Evolutionary conservation across 306 rosid genomes (phyloP).

Genomic region (Luffa aegyptiaca): DNA sequence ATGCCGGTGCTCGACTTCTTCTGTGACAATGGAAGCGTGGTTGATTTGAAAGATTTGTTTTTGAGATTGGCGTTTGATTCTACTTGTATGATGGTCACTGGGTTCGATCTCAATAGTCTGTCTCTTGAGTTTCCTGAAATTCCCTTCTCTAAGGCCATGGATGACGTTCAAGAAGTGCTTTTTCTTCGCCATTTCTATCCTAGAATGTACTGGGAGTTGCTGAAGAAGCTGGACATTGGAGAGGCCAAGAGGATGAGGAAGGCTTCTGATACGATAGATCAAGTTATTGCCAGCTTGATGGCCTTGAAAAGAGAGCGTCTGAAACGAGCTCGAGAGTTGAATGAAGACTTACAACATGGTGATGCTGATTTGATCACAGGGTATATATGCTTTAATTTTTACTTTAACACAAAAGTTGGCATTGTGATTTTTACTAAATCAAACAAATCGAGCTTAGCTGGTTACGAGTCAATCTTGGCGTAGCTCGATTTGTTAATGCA

Average conservation of each 20-base stretch:
- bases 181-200: constrained; percentile 22
- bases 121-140: constrained; percentile 23
- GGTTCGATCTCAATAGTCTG: constrained; percentile 28
- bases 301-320: neutral
- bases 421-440: too few species aligned
- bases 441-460: too few species aligned
- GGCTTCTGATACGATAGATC: constrained; percentile 3
- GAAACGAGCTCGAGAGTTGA: neutral
- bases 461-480: too few species aligned
- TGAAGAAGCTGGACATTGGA: constrained; percentile 2
- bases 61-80: constrained; percentile 26
- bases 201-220: constrained; percentile 1
- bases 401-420: too few species aligned
- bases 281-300: constrained; percentile 4
- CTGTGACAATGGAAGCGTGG: neutral
- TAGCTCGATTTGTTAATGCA: too few species aligned
- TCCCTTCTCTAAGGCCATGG: constrained; percentile 25
- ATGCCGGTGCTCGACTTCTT: constrained; percentile 11
- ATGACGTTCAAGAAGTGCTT: constrained; percentile 16
- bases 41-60: constrained; percentile 32
- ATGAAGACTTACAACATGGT: neutral
- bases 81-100: constrained; percentile 23
- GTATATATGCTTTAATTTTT: neutral
- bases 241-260: neutral
- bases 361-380: constrained; percentile 24